Percentiles rank a stretch among this genome's conserved stretches.
phyloP scores from a whole-genome alignment of 768 basidiomycete genomes.

The Pleurotus pulmonarius region DNA sequence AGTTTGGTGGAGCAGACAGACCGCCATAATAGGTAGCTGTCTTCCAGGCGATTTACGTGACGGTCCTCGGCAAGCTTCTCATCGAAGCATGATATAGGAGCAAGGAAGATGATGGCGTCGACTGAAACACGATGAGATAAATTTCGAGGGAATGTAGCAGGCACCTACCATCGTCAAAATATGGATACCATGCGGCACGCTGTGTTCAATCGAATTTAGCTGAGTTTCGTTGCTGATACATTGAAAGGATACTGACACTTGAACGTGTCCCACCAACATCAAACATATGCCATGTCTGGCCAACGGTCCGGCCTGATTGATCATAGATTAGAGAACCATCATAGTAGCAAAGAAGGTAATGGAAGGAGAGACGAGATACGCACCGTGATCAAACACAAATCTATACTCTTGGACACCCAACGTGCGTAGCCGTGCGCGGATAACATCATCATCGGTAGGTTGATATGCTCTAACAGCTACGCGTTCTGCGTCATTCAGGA shows the following conservation, averaged over 20 bases:
- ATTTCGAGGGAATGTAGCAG: neutral
- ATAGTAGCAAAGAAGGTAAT: neutral
- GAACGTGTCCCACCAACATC: conserved; percentile 78
- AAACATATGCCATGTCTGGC: conserved; percentile 58
- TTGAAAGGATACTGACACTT: conserved; percentile 41
- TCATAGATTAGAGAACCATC: neutral
- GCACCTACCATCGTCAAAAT: conserved; percentile 65
- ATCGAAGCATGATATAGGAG: conserved; percentile 77
- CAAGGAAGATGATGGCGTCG: conserved; percentile 83
- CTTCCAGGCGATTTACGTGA: conserved; percentile 61
- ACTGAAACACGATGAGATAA: conserved; percentile 28
- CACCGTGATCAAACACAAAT: conserved; percentile 64
- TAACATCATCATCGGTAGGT: conserved; percentile 72
- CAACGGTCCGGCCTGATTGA: conserved; percentile 47
- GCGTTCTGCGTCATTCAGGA: conserved; percentile 65
- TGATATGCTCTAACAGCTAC: conserved; percentile 61
- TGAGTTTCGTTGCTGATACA: neutral
- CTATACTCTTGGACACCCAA: conserved; percentile 75
- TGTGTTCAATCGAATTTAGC: conserved; percentile 22
- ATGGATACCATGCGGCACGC: conserved; percentile 76
- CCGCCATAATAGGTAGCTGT: conserved; percentile 73
- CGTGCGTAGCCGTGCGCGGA: conserved; percentile 75
- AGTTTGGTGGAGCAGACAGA: conserved; percentile 69
- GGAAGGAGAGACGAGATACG: conserved; percentile 16
- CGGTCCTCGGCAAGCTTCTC: conserved; percentile 72